Percentiles rank a stretch among this genome's conserved stretches.
Conservation (phyloP, 257 asterid species). For the Echium plantagineum region DNA sequence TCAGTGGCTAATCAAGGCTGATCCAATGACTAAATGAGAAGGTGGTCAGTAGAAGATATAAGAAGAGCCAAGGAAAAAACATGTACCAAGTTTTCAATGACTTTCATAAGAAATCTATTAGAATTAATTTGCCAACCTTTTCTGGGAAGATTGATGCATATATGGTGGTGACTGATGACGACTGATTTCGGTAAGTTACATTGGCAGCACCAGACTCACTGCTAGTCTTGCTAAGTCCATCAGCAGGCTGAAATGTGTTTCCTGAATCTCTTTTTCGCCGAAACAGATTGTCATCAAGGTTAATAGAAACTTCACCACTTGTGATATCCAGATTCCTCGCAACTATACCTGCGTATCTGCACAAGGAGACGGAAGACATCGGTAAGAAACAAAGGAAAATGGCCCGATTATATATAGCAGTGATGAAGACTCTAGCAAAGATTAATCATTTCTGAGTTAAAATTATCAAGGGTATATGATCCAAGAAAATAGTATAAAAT, state of each 20-base stretch:
- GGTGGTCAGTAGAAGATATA: not conserved
- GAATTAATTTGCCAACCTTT: slow-evolving; percentile 41
- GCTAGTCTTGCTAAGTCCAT: slow-evolving; percentile 33
- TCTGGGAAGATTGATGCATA: slow-evolving; percentile 64
- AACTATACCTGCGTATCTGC: slow-evolving; percentile 91
- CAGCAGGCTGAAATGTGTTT: slow-evolving; percentile 30
- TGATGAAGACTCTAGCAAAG: not conserved
- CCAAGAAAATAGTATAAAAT: not conserved
- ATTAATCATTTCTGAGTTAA: too few species aligned
- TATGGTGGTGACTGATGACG: slow-evolving; percentile 37
- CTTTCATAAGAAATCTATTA: not conserved
- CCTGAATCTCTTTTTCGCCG: slow-evolving; percentile 42
- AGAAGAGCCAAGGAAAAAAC: not conserved
- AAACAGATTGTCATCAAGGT: slow-evolving; percentile 58
- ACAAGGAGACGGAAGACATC: not conserved
- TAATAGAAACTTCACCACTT: slow-evolving; percentile 60
- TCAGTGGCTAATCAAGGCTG: not conserved
- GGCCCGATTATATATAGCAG: not conserved
- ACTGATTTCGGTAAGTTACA: slow-evolving; percentile 32
- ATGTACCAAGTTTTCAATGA: not conserved
- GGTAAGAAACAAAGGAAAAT: too few species aligned
- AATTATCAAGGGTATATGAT: not conserved
- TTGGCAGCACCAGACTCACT: slow-evolving; percentile 35
- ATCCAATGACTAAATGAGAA: not conserved
- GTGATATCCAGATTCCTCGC: slow-evolving; percentile 60